phyloP scores from a whole-genome alignment of 2,329 filamentous ascomycete genomes.

The Aspergillus viridinutans region DNA sequence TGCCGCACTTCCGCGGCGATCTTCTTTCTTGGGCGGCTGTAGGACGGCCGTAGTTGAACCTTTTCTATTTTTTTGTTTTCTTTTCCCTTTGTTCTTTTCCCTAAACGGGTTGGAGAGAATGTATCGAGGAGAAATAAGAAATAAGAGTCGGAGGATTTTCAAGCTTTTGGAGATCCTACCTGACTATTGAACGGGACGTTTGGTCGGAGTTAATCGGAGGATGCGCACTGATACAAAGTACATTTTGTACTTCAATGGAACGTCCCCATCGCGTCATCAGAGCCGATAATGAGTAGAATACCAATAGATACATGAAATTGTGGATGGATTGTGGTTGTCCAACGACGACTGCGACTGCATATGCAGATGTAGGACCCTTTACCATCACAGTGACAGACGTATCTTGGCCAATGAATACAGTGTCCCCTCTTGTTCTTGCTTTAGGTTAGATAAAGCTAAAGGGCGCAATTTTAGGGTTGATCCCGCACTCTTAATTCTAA shows the following conservation, averaged over 20 bases:
- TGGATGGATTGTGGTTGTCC: neutral
- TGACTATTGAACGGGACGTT: conserved; percentile 4
- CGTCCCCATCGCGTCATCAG: neutral
- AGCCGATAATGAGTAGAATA: too few species aligned
- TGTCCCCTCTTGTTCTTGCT: neutral
- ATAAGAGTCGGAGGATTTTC: neutral
- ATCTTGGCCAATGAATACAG: neutral
- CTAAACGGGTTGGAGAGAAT: neutral
- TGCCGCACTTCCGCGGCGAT: neutral
- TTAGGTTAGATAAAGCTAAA: neutral
- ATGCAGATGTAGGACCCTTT: neutral
- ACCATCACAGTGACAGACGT: neutral
- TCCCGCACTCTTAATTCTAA: neutral
- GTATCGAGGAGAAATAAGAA: neutral
- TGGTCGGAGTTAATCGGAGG: conserved; percentile 11
- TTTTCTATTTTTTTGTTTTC: neutral
- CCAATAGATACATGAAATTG: neutral
- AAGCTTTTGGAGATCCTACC: neutral
- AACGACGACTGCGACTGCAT: neutral
- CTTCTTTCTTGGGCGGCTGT: neutral
- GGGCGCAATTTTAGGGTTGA: neutral
- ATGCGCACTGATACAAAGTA: conserved; percentile 1
- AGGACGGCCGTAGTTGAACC: neutral
- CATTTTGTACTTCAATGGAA: neutral
- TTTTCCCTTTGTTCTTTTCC: neutral